Evolutionary conservation across 2,329 filamentous ascomycete species (phyloP).

Genomic region (Cordyceps tenuipes): DNA sequence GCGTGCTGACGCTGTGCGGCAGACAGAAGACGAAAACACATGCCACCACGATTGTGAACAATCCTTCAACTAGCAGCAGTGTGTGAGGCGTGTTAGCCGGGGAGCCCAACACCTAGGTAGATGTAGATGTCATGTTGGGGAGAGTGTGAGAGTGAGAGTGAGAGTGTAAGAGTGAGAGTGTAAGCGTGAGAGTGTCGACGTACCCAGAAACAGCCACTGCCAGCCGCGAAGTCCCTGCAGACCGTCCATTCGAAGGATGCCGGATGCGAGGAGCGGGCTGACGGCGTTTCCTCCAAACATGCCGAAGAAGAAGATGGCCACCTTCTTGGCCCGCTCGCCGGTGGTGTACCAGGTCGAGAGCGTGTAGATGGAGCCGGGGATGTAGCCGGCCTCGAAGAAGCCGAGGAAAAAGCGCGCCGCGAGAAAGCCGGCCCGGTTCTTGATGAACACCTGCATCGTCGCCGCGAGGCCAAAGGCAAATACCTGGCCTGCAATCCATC

Average conservation of each 20-base stretch:
- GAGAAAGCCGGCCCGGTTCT: constrained; percentile 35
- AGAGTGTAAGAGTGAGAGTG: too few species aligned
- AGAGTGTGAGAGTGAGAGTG: too few species aligned
- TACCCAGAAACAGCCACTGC: constrained; percentile 44
- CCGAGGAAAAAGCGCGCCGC: constrained; percentile 36
- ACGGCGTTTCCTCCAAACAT: constrained; percentile 44
- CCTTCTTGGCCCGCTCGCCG: constrained; percentile 35
- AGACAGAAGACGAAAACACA: background rate
- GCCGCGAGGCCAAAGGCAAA: constrained; percentile 40
- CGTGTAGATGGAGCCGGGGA: constrained; percentile 42
- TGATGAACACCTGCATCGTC: constrained; percentile 35
- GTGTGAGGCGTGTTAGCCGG: background rate
- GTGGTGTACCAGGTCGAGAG: constrained; percentile 43
- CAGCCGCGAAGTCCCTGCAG: constrained; percentile 34
- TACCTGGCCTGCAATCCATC: constrained; percentile 42
- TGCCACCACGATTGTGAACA: background rate
- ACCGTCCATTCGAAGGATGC: constrained; percentile 37
- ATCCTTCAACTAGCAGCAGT: background rate
- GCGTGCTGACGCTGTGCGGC: background rate
- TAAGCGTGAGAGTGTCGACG: constrained; percentile 12
- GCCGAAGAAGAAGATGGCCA: constrained; percentile 44
- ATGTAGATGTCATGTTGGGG: too few species aligned
- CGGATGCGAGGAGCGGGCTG: constrained; percentile 39
- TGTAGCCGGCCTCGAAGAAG: constrained; percentile 42
- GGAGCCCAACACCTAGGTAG: background rate